These are phyloP conservation scores for Seiridium unicorne DNA, from an alignment of 2,329 filamentous ascomycete species.

Conservation along the genomic window DNA sequence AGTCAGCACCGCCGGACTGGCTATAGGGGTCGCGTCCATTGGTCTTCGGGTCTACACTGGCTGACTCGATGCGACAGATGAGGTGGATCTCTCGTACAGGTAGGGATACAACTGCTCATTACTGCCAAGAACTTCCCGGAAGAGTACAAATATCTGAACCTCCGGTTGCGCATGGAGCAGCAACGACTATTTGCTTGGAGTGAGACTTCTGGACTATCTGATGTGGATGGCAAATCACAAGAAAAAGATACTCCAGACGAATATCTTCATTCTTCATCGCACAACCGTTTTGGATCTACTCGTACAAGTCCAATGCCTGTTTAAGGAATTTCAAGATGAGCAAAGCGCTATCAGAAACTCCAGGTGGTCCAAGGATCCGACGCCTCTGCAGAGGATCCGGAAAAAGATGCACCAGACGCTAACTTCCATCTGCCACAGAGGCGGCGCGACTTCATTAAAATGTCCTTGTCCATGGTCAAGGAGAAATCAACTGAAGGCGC, in stretches of 20 bases:
- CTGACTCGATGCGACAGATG: slow-evolving; percentile 38
- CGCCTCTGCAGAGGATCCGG: slow-evolving; percentile 32
- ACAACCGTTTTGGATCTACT: slow-evolving; percentile 48
- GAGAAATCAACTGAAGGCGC: slow-evolving; percentile 32
- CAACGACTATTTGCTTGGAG: slow-evolving; percentile 49
- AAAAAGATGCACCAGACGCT: slow-evolving; percentile 41
- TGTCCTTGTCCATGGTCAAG: slow-evolving; percentile 38
- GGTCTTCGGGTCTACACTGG: slow-evolving; percentile 44
- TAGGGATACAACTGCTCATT: slow-evolving; percentile 45
- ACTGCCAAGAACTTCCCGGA: slow-evolving; percentile 47
- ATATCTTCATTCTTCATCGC: slow-evolving; percentile 46
- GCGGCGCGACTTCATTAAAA: slow-evolving; percentile 41
- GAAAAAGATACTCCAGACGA: slow-evolving; percentile 41
- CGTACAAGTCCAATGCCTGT: slow-evolving; percentile 44
- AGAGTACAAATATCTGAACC: slow-evolving; percentile 45
- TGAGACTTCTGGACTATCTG: slow-evolving; percentile 46
- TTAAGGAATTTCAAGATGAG: slow-evolving; percentile 43
- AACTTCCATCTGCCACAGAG: slow-evolving; percentile 41
- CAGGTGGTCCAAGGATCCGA: slow-evolving; percentile 32
- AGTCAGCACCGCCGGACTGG: slow-evolving; percentile 39
- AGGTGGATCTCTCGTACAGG: neutral
- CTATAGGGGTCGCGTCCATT: slow-evolving; percentile 42
- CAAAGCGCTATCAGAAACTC: slow-evolving; percentile 38
- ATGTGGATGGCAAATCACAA: slow-evolving; percentile 38
- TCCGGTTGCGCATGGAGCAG: slow-evolving; percentile 48